Evolutionary conservation across 2,329 filamentous ascomycete genomes (phyloP).

Genomic region (Neonectria ditissima): DNA sequence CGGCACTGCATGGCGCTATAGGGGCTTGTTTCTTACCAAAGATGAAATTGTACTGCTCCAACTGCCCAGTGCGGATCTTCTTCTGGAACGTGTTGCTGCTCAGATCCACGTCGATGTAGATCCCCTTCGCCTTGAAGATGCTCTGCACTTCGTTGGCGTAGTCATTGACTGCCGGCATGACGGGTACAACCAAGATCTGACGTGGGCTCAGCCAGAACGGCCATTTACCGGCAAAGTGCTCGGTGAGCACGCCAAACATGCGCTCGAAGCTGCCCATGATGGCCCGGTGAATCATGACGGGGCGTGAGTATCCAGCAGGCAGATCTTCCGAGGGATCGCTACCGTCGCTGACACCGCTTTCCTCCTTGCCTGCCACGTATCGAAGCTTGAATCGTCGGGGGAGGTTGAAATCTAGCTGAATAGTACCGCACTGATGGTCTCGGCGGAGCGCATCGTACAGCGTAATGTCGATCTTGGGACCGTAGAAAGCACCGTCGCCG

Average conservation of each 20-base stretch:
- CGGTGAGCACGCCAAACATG: conserved; percentile 80
- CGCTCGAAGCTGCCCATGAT: conserved; percentile 78
- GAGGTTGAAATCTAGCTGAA: conserved; percentile 93
- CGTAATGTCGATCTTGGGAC: conserved; percentile 97
- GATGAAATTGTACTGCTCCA: conserved; percentile 87
- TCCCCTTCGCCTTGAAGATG: conserved; percentile 73
- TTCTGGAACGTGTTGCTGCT: conserved; percentile 86
- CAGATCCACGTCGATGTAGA: conserved; percentile 72
- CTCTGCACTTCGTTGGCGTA: conserved; percentile 81
- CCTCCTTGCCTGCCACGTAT: conserved; percentile 64
- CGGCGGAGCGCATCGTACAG: conserved; percentile 88
- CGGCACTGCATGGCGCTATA: background rate
- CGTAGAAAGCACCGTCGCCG: conserved; percentile 97
- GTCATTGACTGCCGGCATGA: conserved; percentile 82
- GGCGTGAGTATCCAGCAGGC: conserved; percentile 78
- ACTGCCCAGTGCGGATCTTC: conserved; percentile 86
- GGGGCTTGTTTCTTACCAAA: conserved; percentile 63
- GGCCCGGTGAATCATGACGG: conserved; percentile 89
- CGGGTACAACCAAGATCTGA: conserved; percentile 71
- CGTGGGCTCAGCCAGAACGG: conserved; percentile 90
- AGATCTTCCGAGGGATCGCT: conserved; percentile 59
- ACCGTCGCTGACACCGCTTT: conserved; percentile 57
- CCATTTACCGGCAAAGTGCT: conserved; percentile 90
- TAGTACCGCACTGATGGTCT: conserved; percentile 74
- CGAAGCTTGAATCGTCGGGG: conserved; percentile 56